A percentile compares a stretch with the other conserved stretches of the same genome.
Conservation (phyloP, 2,329 filamentous ascomycete genomes). For the Colletotrichum sp. region DNA sequence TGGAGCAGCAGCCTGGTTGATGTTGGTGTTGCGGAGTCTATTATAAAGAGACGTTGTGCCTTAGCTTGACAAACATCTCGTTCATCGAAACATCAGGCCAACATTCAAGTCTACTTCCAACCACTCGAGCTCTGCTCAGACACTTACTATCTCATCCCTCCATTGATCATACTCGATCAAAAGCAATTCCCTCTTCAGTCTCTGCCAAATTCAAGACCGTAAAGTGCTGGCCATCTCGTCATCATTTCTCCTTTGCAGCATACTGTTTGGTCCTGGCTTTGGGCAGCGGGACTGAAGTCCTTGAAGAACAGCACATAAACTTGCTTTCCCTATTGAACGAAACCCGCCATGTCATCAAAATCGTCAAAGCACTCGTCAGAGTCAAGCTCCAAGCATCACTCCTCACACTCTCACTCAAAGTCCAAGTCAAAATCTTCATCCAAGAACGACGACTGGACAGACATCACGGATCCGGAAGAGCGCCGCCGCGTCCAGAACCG, state of each 20-base stretch:
- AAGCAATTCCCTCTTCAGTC: background rate
- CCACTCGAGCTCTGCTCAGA: background rate
- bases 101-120: background rate
- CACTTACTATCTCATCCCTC: background rate
- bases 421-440: conserved; percentile 41
- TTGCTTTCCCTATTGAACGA: background rate
- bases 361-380: conserved; percentile 26
- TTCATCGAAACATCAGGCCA: background rate
- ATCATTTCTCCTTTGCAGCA: background rate
- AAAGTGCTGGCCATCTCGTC: background rate
- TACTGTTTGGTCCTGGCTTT: background rate
- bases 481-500: conserved; percentile 78
- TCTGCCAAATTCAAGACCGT: background rate
- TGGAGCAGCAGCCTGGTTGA: background rate
- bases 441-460: conserved; percentile 70
- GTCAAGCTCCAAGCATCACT: conserved; percentile 31
- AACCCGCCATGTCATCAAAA: conserved; percentile 34
- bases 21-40: background rate
- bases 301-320: background rate
- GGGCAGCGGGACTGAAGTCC: background rate
- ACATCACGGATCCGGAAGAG: conserved; percentile 73
- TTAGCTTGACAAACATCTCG: background rate
- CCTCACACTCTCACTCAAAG: conserved; percentile 42
- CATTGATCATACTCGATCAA: background rate
- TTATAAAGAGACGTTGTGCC: conserved; percentile 5